Evolutionary conservation across 164 flowering plant genomes (phyloP).

Genomic region (Buxus sempervirens): DNA sequence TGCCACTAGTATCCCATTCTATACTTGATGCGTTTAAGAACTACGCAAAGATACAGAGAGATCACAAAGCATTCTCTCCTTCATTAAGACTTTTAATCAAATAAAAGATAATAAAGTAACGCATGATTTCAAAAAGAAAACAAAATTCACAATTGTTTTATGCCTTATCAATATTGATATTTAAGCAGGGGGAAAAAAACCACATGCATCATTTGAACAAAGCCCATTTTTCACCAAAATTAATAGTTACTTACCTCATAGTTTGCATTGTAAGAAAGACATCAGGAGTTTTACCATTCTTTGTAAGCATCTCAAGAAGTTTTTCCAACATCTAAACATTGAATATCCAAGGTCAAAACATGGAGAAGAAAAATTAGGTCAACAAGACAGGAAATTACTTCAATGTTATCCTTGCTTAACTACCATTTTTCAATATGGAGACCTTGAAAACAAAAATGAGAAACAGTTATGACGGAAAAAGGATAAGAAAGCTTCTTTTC

Average conservation of each 20-base stretch:
- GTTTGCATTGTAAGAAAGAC: slow-evolving; percentile 53
- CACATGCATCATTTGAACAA: neutral
- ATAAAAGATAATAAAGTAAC: neutral
- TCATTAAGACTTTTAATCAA: neutral
- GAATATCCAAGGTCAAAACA: slow-evolving; percentile 1
- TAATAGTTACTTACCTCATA: slow-evolving; percentile 55
- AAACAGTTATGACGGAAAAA: neutral
- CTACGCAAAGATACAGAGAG: neutral
- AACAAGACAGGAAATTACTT: neutral
- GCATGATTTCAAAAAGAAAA: neutral
- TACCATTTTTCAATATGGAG: too few species aligned
- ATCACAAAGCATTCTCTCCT: neutral
- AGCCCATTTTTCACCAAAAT: neutral
- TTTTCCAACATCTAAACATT: slow-evolving; percentile 59
- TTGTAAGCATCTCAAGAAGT: slow-evolving; percentile 71
- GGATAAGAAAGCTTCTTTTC: neutral
- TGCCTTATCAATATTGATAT: too few species aligned
- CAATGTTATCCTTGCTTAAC: neutral
- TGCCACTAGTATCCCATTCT: neutral
- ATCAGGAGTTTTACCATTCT: slow-evolving; percentile 62
- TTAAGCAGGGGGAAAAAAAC: too few species aligned
- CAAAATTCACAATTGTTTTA: too few species aligned
- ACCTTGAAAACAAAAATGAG: neutral
- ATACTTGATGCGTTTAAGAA: neutral
- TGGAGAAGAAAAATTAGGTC: neutral